phyloP scores from a whole-genome alignment of 2,329 filamentous ascomycete genomes.

The Phyllosticta citrichinensis region DNA sequence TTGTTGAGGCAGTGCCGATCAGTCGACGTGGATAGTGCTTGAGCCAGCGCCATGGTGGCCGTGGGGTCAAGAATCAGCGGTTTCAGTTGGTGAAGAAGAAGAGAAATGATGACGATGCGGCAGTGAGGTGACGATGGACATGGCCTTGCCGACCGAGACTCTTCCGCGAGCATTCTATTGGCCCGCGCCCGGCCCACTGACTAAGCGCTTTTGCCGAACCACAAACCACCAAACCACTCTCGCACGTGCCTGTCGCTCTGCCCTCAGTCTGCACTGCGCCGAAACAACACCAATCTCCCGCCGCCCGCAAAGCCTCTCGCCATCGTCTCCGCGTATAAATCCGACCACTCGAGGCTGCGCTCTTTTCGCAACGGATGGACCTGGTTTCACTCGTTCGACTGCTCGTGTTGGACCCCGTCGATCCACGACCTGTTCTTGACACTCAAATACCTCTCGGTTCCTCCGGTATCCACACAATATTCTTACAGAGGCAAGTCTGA shows the following conservation, averaged over 20 bases:
- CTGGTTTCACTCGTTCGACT: background rate
- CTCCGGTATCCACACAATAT: background rate
- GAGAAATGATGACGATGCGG: background rate
- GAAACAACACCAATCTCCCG: background rate
- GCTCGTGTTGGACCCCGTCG: background rate
- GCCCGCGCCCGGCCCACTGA: no score
- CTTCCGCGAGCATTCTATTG: background rate
- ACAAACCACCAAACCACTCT: background rate
- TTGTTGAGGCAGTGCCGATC: background rate
- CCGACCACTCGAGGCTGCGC: no score
- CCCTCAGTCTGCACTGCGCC: background rate
- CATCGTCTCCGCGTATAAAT: no score
- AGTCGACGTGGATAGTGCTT: background rate
- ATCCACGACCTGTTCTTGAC: background rate
- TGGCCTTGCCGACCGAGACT: background rate
- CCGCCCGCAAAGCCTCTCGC: no score
- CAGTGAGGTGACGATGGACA: background rate
- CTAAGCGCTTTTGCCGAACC: no score
- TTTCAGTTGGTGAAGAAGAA: background rate
- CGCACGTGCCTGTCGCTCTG: background rate
- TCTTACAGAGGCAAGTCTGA: background rate
- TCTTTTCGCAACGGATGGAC: background rate
- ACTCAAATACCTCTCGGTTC: background rate
- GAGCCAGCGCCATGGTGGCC: background rate
- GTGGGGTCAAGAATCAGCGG: background rate